Evolutionary conservation across 2,329 filamentous ascomycete genomes (phyloP).

Genomic region (Cladosporium sphaerospermum): DNA sequence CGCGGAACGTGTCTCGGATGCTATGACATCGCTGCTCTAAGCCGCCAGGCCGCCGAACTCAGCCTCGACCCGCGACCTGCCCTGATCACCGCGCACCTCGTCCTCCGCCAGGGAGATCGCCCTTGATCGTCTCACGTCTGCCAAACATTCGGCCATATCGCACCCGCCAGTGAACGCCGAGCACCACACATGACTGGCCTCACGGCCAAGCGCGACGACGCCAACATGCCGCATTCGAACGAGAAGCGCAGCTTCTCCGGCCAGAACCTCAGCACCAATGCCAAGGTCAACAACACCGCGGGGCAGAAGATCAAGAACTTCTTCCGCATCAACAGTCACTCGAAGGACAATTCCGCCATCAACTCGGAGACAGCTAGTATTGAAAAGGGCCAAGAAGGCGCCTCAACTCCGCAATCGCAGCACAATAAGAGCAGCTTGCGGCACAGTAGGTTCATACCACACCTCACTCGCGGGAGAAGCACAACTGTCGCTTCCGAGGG

Average conservation of each 20-base stretch:
- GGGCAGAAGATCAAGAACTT: slow-evolving; percentile 64
- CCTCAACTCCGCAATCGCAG: slow-evolving; percentile 49
- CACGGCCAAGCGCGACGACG: slow-evolving; percentile 8
- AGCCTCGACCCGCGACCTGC: background rate
- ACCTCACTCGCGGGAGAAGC: slow-evolving; percentile 80
- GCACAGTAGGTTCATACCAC: slow-evolving; percentile 82
- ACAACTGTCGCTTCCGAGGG: slow-evolving; percentile 90
- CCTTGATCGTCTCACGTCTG: slow-evolving; percentile 6
- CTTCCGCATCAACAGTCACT: slow-evolving; percentile 57
- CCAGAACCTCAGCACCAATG: slow-evolving; percentile 38
- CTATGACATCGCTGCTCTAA: slow-evolving; percentile 9
- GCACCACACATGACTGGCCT: slow-evolving; percentile 10
- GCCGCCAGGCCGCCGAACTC: slow-evolving; percentile 10
- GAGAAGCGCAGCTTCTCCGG: slow-evolving; percentile 47
- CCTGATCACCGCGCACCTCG: slow-evolving; percentile 4
- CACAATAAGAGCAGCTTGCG: slow-evolving; percentile 56
- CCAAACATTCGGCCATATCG: background rate
- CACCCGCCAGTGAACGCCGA: background rate
- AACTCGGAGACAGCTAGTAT: slow-evolving; percentile 28
- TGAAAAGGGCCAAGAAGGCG: slow-evolving; percentile 32
- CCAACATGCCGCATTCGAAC: slow-evolving; percentile 28
- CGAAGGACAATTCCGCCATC: slow-evolving; percentile 34
- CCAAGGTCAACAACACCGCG: slow-evolving; percentile 43
- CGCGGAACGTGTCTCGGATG: background rate
- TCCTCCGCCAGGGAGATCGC: slow-evolving; percentile 6